Base-by-base conservation (phyloP, 805 yeast species). In the Zygoascus bituminiphila region DNA sequence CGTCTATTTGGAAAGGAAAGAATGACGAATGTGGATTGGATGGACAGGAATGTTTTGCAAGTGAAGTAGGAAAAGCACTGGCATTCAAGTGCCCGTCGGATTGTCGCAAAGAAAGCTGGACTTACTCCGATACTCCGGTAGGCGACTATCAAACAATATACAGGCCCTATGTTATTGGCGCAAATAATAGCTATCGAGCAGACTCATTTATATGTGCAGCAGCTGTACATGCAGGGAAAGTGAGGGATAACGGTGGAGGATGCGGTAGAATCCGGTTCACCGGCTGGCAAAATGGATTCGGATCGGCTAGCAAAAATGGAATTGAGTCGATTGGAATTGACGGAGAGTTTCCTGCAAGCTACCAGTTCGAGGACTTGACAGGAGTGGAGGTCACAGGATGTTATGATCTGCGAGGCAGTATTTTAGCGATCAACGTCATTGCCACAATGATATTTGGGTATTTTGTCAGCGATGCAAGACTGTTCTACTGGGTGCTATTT, bases 171-270 rank as follows among this genome's bases (percentile, higher is more conserved):
- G 77, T 79, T 26, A 76, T 89, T 22, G 96, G 96, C 2, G 95
- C 96, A 15, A 89, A 89, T 17, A 54, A 58, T 6, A 31, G 49
- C 0, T 89, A 88, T 60, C 71, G 98, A 54, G 89, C 87, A 0
- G 98, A 89, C 65, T 86, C 96, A 1, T 88, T 72, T 57, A 82
- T 91, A 0, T 89, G 98, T 62, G 91, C 88, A 0, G 84, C 96
- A 2, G 97, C 93, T 0, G 77, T 85, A 3, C 96, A 89, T 64
- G 80, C 89, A 1, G 96, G 96, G 1, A 63, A 81, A 0, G 67
- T 88, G 0, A 82, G 93, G 0, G 82, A 91, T 12, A 59, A 72
- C 23, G 69, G 68, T 50, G 98, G 98, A 1, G 96, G 95, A 0
- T 83, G 91, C 61, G 88, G 85, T 0, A 70, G 74, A 45, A 54